Base-by-base conservation (phyloP, 331 rosid genomes). In the Phaseolus coccineus region DNA sequence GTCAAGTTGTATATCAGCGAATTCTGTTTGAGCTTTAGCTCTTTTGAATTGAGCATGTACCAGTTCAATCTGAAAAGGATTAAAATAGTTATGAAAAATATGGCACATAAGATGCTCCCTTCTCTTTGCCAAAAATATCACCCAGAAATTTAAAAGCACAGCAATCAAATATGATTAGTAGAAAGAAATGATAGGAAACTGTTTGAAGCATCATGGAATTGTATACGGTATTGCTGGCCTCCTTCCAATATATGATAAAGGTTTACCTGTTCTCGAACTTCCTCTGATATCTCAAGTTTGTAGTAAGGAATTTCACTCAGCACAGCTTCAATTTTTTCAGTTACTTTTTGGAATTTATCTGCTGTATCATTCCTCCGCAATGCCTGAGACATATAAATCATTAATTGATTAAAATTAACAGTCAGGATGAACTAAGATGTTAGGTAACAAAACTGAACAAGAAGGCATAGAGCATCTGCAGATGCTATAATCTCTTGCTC, bases 21-120 rank as follows among this genome's bases (percentile, higher is more conserved):
- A 77, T 77, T 88, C 93, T 19, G 71, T 66, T 75, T 77, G 84
- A 83, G 84, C 92, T 77, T 88, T 96, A 5, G 98, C 99, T 82
- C 99, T 87, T 89, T 79, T 85, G 83, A 91, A 93, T 86, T 96
- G 99, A 67, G 98, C 87, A 83, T 91, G 96, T 74, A 96, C 99
- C 24, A 96, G 91, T 80, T 90, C 96, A 87, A 87, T 93, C 99
- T 96, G 93, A 87, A 87, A 82, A 24, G 52, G 14, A 40, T 14
- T 14, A 51, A 64, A 52, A 63, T 3, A 65, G 44, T 40, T 14
- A 59, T 44, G 8, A 82, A 72, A 74, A 62, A 50, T 31, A 40
- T 42, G 47, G 74, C 6, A 84, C 39, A 50, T n/a, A 37, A 63
- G 30, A 67, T 52, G 58, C 69, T 22, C 44, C 78, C 19, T 73